These are phyloP conservation scores for Talaromyces nanjingensis DNA, from an alignment of 495 filamentous ascomycete genomes.

Conservation along the genomic window DNA sequence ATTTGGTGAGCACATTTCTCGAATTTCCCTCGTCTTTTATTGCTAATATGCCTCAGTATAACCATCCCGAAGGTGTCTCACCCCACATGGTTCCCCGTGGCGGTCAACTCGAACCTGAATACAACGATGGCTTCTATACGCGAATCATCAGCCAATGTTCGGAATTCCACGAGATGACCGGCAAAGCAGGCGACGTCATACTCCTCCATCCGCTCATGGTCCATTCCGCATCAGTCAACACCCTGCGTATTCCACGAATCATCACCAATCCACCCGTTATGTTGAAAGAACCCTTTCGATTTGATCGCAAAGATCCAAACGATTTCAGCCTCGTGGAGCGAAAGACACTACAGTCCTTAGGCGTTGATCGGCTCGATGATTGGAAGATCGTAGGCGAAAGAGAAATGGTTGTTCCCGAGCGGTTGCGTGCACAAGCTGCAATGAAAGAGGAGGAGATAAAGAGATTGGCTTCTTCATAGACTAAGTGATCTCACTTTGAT, in stretches of 20 bases:
- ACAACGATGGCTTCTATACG: constrained; percentile 45
- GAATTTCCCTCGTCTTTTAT: neutral
- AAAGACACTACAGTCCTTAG: constrained; percentile 56
- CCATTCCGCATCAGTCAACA: constrained; percentile 57
- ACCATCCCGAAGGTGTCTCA: constrained; percentile 62
- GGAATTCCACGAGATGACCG: constrained; percentile 60
- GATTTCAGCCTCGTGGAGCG: constrained; percentile 62
- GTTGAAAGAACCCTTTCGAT: constrained; percentile 56
- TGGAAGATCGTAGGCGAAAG: constrained; percentile 56
- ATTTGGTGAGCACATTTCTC: constrained; percentile 33
- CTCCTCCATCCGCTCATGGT: constrained; percentile 70
- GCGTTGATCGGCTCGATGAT: constrained; percentile 47
- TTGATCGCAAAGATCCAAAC: constrained; percentile 48
- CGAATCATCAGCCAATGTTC: constrained; percentile 38
- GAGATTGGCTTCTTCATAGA: constrained; percentile 8
- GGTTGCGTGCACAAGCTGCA: constrained; percentile 31
- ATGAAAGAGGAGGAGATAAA: constrained; percentile 28
- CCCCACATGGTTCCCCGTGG: constrained; percentile 56
- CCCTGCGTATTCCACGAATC: constrained; percentile 50
- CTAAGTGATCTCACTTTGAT: neutral
- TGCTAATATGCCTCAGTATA: constrained; percentile 24
- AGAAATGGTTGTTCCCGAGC: constrained; percentile 39
- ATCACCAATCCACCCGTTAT: constrained; percentile 69
- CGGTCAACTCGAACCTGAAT: constrained; percentile 30
- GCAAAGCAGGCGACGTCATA: constrained; percentile 58